Base-by-base conservation (phyloP, 371 early-diverging fungal species). In the Umbelopsis sp. region DNA sequence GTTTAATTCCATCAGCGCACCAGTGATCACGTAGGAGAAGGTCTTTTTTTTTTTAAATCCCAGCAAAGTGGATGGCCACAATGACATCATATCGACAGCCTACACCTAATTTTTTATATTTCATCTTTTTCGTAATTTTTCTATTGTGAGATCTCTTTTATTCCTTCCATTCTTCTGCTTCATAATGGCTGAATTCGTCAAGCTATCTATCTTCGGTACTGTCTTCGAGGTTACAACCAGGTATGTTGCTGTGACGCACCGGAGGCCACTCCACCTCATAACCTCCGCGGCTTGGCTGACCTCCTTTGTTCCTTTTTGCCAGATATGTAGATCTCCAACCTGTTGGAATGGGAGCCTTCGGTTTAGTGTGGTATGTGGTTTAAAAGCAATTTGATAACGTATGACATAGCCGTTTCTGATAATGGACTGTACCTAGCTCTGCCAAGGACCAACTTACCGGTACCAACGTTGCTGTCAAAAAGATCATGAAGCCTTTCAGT, bases 341-440 rank as follows among this genome's bases (percentile, higher is more conserved):
- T 32, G 93, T 97, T n/a, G 98, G 98, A 53, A 94, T 97, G 94
- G 98, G 98, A 57, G 96, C 97, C 8, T 97, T 97, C 79, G 98
- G 98, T 69, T 85, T 97, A 16, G 98, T 97, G 20, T 96, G 96
- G 95, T 96, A 88, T 77, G 83, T 29, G 29, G 29, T 70, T 45
- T 24, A 8, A 37, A 35, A 41, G 41, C 41, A 41, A 41, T 41
- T 4, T 12, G 12, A 12, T 51, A 10, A 20, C 1, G 1, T 51
- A 51, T 0, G 22, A 8, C 12, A 41, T 41, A 7, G 41, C 7
- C 41, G 41, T 41, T 41, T 41, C 7, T 41, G 41, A 41, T 41
- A 41, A 41, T 12, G 41, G 37, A 44, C 41, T 14, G 4, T 65
- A 10, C 46, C 44, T 71, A 96, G 97, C 75, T 96, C 96, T 20